Evolutionary conservation across 352 stramenopile species (phyloP), one percentile per base, ranked within the genome.

Genomic region (Phytophthora crassamura): DNA sequence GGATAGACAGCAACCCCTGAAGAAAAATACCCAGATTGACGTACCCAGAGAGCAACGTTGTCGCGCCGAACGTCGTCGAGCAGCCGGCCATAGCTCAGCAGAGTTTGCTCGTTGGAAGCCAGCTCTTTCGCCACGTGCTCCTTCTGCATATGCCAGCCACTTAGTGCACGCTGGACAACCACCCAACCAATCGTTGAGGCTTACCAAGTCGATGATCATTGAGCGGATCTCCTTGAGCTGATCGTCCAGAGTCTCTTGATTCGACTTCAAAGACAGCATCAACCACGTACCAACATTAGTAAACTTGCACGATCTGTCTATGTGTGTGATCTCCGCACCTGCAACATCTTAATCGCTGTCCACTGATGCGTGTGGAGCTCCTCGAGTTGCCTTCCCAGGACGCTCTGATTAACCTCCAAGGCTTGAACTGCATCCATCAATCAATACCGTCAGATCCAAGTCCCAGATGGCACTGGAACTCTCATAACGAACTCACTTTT

Each of bases 351-450:
- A 12, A 72, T 76, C 7, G 67, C 74, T 35, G 60, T 40, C 52
- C 69, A 56, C 38, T 90, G 72, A 36, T 86, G 69, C 1, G 55
- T 53, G 46, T 88, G 77, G n/a, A 77, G 74, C 35, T 94, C 81
- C 16, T 89, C 80, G 3, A 94, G 52, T 22, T 88, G 80, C 9
- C 72, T 68, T 4, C 59, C 74, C 42, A 92, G 74, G 6, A 77
- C 43, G 41, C 57, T 90, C 41, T 92, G 78, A 28, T 94, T 94
- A 22, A 75, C 55, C 63, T 94, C 85, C 4, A 94, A 69, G 22
- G 75, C 69, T 78, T 94, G 85, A 30, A 94, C 85, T 93, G 35
- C 18, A 51, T 7, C 6, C 8, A 43, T 8, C 11, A 65, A 34
- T 66, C 11, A 59, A 16, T 20, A 16, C 5, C 47, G 10, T 41